Percentiles rank a stretch among this genome's conserved stretches.
These are phyloP conservation scores for Senna siamea DNA, from an alignment of 306 rosid genomes.

Conservation along the genomic window DNA sequence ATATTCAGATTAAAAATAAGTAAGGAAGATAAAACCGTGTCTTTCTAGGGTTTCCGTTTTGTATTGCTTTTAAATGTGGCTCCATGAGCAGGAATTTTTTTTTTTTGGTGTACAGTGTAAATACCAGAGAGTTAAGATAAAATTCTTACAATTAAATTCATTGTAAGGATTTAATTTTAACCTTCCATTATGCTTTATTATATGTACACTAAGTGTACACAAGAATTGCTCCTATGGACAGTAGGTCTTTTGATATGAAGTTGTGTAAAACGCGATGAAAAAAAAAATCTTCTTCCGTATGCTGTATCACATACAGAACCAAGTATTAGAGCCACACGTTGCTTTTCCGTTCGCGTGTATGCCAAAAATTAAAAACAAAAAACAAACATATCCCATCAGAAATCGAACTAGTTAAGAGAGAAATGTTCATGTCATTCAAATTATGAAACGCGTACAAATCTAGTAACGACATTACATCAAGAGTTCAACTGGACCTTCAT, in stretches of 20 bases:
- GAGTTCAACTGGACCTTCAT: background rate
- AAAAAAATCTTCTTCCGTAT: no score
- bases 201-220: no score
- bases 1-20: no score
- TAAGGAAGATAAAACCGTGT: no score
- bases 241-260: background rate
- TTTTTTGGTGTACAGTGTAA: no score
- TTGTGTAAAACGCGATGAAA: background rate
- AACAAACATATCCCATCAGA: background rate
- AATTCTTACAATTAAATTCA: no score
- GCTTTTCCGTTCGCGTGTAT: background rate
- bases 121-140: no score
- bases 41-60: no score
- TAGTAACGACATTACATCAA: background rate
- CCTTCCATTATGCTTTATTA: no score
- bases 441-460: background rate
- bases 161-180: no score
- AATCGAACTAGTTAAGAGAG: background rate
- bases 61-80: background rate
- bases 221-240: background rate
- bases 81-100: background rate
- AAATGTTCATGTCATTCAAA: background rate
- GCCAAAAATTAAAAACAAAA: background rate
- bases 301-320: background rate
- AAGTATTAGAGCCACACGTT: background rate